A percentile compares a stretch with the other conserved stretches of the same genome.
Evolutionary conservation across 169 alveolate species (phyloP).

Genomic region (Plasmodium malariae): DNA sequence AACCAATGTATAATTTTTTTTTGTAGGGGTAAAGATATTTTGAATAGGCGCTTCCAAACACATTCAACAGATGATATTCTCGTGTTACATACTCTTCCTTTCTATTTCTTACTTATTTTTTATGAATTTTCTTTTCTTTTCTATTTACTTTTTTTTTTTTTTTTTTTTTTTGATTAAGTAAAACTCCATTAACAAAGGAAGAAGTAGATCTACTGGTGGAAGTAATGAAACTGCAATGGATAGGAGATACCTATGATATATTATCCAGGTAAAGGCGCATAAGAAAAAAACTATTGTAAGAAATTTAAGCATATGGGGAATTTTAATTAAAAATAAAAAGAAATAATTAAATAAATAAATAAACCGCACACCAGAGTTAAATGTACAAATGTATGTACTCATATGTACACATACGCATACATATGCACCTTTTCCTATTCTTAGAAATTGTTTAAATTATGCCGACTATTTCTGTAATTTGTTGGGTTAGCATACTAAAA

Average conservation of each 20-base stretch:
- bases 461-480: conserved; percentile 69
- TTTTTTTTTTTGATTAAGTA: conserved; percentile 3
- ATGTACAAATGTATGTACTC: not conserved
- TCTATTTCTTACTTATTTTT: too few relatives aligned
- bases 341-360: not conserved
- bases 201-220: conserved; percentile 62
- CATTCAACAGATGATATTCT: not conserved
- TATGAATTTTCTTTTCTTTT: not conserved
- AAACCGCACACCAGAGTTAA: not conserved
- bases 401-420: not conserved
- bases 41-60: not conserved
- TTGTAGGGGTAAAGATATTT: conserved; percentile 23
- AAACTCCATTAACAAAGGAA: conserved; percentile 41
- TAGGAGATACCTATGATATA: conserved; percentile 68
- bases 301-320: not conserved
- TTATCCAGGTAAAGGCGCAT: conserved; percentile 35
- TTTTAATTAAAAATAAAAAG: not conserved
- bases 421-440: not conserved
- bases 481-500: conserved; percentile 15
- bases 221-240: conserved; percentile 64
- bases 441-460: conserved; percentile 46
- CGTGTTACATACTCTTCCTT: too few relatives aligned
- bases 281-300: not conserved
- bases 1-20: not conserved
- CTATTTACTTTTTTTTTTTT: not conserved